Evolutionary conservation across 257 asterid species (phyloP), one percentile per base, ranked within the genome.

Genomic region (Plectranthus barbatus): DNA sequence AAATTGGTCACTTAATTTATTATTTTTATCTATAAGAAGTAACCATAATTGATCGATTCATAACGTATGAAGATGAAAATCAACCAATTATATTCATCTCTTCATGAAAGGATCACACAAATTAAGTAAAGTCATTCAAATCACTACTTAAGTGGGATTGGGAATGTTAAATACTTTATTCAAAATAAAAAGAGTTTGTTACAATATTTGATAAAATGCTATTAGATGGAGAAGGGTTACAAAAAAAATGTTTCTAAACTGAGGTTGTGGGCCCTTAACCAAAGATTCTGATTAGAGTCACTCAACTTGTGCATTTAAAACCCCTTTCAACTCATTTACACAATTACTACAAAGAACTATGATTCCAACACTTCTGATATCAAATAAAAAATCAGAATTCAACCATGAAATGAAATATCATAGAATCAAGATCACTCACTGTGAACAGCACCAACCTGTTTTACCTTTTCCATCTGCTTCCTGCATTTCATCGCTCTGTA

Each of bases 391-490:
- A 70, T 19, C 46, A 60, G 37, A 51, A 17, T 21, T n/a, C 42
- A 55, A 46, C 3, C 31, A 26, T 26, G 5, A 4, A 13, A 33
- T 33, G 51, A 44, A 42, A 7, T 13, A 14, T n/a, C 2, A 13
- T 34, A 18, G 21, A 31, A 10, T 21, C 0, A 50, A 45, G 15
- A 44, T 74, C 65, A 83, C 2, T 74, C 65, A 83, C 2, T 84
- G 68, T 51, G 81, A 85, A 78, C 94, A 88, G 19, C 96, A 85
- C 48, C 72, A 23, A 17, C 76, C 85, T 56, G 72, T 80, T 69
- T 71, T 67, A 61, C 48, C 60, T 37, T 72, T 77, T 56, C 31
- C 76, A n/a, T 71, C 81, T 31, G 62, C 53, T 61, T 71, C 82
- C 50, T 80, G 68, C 42, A 68, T 71, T 21, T 61, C 88, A 23